A percentile compares a stretch with the other conserved stretches of the same genome.
Evolutionary conservation across 164 flowering plant genomes (phyloP).

Genomic region (Magnolia changhungtana): DNA sequence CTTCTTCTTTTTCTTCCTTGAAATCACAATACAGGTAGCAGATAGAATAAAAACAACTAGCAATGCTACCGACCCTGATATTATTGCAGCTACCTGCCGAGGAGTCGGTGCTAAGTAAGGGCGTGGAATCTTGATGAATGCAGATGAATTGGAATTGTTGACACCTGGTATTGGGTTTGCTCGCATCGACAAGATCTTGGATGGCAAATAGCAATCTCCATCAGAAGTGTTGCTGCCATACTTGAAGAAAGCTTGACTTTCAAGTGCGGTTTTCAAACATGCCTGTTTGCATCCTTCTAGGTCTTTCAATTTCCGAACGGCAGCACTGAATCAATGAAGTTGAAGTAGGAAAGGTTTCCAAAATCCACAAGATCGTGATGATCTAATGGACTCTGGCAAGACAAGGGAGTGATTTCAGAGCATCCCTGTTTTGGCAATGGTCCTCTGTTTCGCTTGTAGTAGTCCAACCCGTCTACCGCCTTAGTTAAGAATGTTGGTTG

Average conservation of each 20-base stretch:
- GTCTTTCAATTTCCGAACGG: neutral
- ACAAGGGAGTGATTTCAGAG: neutral
- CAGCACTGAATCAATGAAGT: no score
- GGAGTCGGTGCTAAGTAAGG: neutral
- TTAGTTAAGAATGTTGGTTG: no score
- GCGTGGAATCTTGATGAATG: slow-evolving; percentile 19
- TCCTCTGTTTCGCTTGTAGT: neutral
- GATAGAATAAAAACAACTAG: neutral
- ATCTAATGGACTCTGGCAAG: neutral
- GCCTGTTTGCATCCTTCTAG: neutral
- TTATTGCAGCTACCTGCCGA: neutral
- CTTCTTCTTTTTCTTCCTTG: neutral
- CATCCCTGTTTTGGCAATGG: neutral
- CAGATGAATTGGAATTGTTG: slow-evolving; percentile 5
- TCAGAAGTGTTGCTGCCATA: neutral
- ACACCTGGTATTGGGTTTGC: neutral
- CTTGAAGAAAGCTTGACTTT: neutral
- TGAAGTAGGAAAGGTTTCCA: neutral
- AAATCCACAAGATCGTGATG: neutral
- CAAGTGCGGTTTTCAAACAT: neutral
- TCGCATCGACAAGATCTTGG: slow-evolving; percentile 10
- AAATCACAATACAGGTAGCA: neutral
- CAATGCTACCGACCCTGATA: neutral
- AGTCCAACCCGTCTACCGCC: neutral
- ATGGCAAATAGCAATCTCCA: neutral